phyloP scores from a whole-genome alignment of 192 early-diverging fungal genomes.

The Backusella circina region DNA sequence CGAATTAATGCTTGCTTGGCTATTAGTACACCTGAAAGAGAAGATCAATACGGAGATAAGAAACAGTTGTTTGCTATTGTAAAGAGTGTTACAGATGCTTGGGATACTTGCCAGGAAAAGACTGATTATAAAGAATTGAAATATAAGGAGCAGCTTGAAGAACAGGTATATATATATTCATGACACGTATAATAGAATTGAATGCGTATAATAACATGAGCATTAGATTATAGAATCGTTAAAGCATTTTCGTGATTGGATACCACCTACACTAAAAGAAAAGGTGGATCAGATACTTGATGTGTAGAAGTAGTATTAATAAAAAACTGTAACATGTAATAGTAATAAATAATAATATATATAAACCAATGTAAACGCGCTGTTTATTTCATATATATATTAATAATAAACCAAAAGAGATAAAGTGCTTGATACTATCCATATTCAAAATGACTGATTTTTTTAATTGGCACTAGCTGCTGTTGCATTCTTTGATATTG shows the following conservation, averaged over 20 bases:
- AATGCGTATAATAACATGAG: background rate
- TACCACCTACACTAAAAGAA: background rate
- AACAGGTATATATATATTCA: conserved; percentile 8
- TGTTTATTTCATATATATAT: too few species aligned
- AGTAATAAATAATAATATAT: background rate
- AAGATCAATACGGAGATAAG: conserved; percentile 40
- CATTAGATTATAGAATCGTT: background rate
- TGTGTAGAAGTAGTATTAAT: background rate
- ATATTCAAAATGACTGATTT: too few species aligned
- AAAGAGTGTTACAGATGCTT: conserved; percentile 30
- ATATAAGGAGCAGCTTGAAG: conserved; percentile 23
- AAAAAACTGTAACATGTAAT: background rate
- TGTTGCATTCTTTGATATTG: conserved; percentile 42
- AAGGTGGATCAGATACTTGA: background rate
- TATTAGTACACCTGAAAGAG: conserved; percentile 32
- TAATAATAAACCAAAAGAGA: background rate
- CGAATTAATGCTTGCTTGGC: conserved; percentile 66
- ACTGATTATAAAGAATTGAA: conserved; percentile 19
- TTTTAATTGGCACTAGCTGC: background rate
- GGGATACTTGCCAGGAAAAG: conserved; percentile 5
- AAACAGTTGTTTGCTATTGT: conserved; percentile 33
- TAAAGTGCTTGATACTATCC: too few species aligned
- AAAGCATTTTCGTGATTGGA: background rate
- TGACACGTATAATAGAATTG: background rate
- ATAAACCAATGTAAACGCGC: background rate